Conservation (phyloP, 116 monocot species). For the Zostera marina region DNA sequence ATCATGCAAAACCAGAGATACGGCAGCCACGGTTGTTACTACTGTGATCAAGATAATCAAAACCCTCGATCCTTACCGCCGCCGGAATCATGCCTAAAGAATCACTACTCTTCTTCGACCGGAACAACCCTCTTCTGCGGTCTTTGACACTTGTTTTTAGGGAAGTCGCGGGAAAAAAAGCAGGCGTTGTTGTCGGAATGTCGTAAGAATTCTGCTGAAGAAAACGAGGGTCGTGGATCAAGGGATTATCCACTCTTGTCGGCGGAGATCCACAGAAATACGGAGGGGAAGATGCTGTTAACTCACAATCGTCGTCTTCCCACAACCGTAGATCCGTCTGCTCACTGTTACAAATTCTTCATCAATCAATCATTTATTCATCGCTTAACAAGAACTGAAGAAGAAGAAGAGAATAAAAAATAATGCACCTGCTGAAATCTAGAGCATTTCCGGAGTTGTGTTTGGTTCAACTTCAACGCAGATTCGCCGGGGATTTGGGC, state of each 20-base stretch:
- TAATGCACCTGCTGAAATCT: too few relatives aligned
- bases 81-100: slow-evolving; percentile 22
- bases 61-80: slow-evolving; percentile 42
- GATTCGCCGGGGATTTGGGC: too few relatives aligned
- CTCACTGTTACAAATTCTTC: too few relatives aligned
- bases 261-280: slow-evolving; percentile 50
- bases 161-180: not conserved
- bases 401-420: too few relatives aligned
- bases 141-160: not conserved
- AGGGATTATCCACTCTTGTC: slow-evolving; percentile 29
- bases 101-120: not conserved
- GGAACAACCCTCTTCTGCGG: not conserved
- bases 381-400: too few relatives aligned
- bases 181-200: slow-evolving; percentile 1
- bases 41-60: slow-evolving; percentile 16
- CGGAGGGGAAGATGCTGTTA: slow-evolving; percentile 12
- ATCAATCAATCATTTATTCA: too few relatives aligned
- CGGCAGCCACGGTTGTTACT: slow-evolving; percentile 12
- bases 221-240: slow-evolving; percentile 39
- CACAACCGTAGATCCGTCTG: too few relatives aligned
- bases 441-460: too few relatives aligned
- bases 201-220: slow-evolving; percentile 5
- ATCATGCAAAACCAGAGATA: slow-evolving; percentile 18
- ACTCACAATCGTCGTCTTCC: not conserved
- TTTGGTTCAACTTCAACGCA: too few relatives aligned